Evolutionary conservation across 495 filamentous ascomycete genomes (phyloP), one percentile per base, ranked within the genome.

Genomic region (Tuber aestivum): DNA sequence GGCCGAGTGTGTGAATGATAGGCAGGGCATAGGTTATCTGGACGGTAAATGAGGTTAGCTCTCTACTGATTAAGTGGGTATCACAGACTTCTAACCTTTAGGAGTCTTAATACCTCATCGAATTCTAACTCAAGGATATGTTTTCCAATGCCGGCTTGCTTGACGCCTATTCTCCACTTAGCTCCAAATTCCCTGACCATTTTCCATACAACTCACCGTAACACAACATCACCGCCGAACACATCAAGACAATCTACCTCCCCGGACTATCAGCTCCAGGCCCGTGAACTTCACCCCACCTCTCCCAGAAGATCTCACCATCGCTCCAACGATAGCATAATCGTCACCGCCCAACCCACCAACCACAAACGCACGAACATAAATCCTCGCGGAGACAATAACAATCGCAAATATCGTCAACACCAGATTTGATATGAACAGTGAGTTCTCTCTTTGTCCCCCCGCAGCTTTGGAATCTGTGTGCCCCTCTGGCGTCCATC

Each of bases 281-380:
- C 7, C 16, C 5, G 73, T 45, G 8, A 73, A 37, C 70, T 41
- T n/a, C 45, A 20, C 21, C n/a, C 41, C 20, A 65, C 69, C 27
- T 6, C 37, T 68, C 45, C 71, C 32, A 14, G 12, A 69, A 45
- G 73, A 71, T 50, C 79, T 70, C 45, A 83, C 73, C 41, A 70
- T 72, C n/a, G 82, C 74, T 21, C 73, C 41, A 6, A 74, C 76
- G 41, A 83, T 83, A 14, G 73, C 72, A 42, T 76, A 70, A 76
- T 83, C 82, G 79, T 83, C 82, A 27, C 69, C 73, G 9, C 82
- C 82, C 41, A 83, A 35, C 32, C 79, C 77, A 3, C 79, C 79
- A 20, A 75, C 80, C 42, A 82, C 75, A 70, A 79, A 81, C 23
- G 73, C 56, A 16, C 80, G 72, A 14, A 79, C 75, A 69, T 78